Evolutionary conservation across 768 basidiomycete species (phyloP).

Genomic region (Exsudoporus frostii): DNA sequence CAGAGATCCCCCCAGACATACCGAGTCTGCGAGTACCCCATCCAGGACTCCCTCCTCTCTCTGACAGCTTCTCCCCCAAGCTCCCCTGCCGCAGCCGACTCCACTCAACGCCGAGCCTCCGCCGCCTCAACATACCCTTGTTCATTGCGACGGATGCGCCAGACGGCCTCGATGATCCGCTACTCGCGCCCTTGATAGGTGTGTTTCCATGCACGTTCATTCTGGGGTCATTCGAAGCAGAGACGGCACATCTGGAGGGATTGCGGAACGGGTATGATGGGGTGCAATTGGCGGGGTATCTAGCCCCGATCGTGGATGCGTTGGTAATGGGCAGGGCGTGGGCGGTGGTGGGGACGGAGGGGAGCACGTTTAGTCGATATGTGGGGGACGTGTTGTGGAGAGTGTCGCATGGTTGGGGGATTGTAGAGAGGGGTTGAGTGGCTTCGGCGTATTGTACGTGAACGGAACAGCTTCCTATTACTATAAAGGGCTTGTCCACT

Average conservation of each 20-base stretch:
- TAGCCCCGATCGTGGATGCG: constrained; percentile 68
- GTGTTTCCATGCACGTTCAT: constrained; percentile 67
- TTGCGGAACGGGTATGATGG: constrained; percentile 49
- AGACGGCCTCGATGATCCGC: constrained; percentile 37
- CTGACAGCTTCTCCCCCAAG: constrained; percentile 8
- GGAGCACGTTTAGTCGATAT: constrained; percentile 74
- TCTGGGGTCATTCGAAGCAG: constrained; percentile 46
- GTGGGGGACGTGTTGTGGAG: constrained; percentile 67
- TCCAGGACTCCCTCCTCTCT: constrained; percentile 27
- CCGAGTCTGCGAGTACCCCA: constrained; percentile 24
- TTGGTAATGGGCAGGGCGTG: constrained; percentile 60
- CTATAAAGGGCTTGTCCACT: background rate
- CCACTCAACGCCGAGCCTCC: constrained; percentile 34
- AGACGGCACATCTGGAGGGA: constrained; percentile 30
- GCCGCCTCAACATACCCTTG: constrained; percentile 52
- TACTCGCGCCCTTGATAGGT: constrained; percentile 42
- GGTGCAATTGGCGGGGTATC: constrained; percentile 40
- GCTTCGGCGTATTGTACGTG: background rate
- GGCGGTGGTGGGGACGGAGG: constrained; percentile 62
- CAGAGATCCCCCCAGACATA: constrained; percentile 18
- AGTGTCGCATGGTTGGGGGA: constrained; percentile 48
- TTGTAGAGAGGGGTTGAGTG: constrained; percentile 45
- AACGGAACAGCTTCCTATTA: too few relatives aligned
- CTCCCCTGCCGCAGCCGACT: constrained; percentile 39
- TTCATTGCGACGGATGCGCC: constrained; percentile 64